Conservation (phyloP, 306 rosid species). For the Canavalia ensiformis region DNA sequence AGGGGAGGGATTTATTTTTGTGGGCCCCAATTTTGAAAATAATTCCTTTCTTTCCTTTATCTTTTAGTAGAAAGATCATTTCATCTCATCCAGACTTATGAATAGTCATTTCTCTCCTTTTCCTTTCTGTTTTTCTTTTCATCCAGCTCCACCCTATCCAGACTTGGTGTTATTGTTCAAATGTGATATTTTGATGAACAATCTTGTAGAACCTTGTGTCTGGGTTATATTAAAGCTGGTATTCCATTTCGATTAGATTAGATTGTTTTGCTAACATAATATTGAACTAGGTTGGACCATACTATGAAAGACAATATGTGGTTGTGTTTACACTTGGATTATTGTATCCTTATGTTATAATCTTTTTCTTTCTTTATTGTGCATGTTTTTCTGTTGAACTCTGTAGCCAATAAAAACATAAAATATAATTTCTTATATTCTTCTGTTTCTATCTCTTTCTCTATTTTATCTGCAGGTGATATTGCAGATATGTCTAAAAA, state of each 20-base stretch:
- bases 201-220: conserved; percentile 4
- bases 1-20: no score
- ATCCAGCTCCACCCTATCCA: no score
- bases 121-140: no score
- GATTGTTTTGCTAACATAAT: conserved; percentile 19
- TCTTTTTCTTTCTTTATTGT: conserved; percentile 2
- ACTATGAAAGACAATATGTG: not conserved
- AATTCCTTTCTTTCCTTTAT: no score
- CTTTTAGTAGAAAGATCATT: no score
- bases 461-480: conserved; percentile 49
- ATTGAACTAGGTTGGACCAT: conserved; percentile 19
- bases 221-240: conserved; percentile 34
- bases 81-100: no score
- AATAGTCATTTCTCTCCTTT: no score
- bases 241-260: conserved; percentile 17
- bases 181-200: conserved; percentile 27
- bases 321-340: conserved; percentile 14
- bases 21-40: no score
- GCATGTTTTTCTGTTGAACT: conserved; percentile 28
- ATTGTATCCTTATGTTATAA: conserved; percentile 33
- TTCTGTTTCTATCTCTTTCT: not conserved
- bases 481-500: conserved; percentile 55
- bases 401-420: not conserved
- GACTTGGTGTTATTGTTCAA: not conserved
- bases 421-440: conserved; percentile 17